Base-by-base conservation (phyloP, 495 filamentous ascomycete species). In the Daldinia vernicosa region DNA sequence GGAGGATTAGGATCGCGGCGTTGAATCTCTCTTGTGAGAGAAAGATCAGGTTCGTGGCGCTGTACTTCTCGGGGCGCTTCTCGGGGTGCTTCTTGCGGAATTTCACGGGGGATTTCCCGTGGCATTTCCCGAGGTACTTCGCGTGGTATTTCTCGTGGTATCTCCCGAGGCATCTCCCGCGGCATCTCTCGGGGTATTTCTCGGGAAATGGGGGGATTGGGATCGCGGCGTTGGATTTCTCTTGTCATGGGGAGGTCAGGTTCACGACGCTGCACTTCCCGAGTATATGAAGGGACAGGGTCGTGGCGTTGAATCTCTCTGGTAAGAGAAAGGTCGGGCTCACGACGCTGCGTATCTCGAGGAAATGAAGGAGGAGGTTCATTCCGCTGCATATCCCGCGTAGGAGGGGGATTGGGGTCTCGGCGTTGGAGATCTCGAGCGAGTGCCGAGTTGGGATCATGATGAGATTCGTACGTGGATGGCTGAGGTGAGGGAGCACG, bases 381-480 rank as follows among this genome's bases (percentile, higher is more conserved):
- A 17, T 47, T 33, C 28, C 51, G 66, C 35, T 43, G 66, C 12
- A 64, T 28, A 6, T 72, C 69, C 15, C 69, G 53, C 33, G 70
- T 30, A n/a, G 26, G 15, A 53, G 70, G 53, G 12, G 60, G 54
- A 17, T 60, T 53, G 12, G 60, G 64, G 0, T 65, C 70, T 17
- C 64, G 64, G 26, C 64, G 70, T 65, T 68, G 64, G 6, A 72
- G 50, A 9, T 72, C 59, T 33, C 70, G 70, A 11, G 88, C 89
- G 26, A 93, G 80, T 19, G 87, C 84, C 26, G 89, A 89, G 69
- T 92, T 85, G 11, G 92, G 90, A 73, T 97, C 93, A 77, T 97
- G 91, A 69, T 97, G 93, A 43, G 93, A 94, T 74, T 97, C 93
- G 66, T 91, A 95, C 0, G 90, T 91, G 14, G 93, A 97, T 7